Percentiles rank a stretch among this genome's conserved stretches.
Conservation (phyloP, 2,329 filamentous ascomycete species). For the Paracoccidioides brasiliensis region DNA sequence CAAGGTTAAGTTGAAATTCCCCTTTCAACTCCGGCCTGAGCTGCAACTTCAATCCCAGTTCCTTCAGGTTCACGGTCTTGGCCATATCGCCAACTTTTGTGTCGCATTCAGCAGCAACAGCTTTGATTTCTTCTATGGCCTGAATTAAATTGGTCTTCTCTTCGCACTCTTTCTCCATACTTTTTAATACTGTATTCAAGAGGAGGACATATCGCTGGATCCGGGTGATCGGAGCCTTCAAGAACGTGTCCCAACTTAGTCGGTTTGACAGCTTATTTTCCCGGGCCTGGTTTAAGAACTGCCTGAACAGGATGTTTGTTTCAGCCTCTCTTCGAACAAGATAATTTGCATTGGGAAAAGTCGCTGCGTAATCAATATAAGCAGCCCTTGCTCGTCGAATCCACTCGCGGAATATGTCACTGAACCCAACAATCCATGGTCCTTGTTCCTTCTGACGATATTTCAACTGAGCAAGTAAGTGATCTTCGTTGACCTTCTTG, state of each 20-base stretch:
- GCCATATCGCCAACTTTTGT: slow-evolving; percentile 82
- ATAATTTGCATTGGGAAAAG: slow-evolving; percentile 72
- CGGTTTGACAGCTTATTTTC: slow-evolving; percentile 68
- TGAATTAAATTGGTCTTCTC: slow-evolving; percentile 74
- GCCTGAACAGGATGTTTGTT: slow-evolving; percentile 70
- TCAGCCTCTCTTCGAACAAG: slow-evolving; percentile 73
- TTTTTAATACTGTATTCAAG: slow-evolving; percentile 68
- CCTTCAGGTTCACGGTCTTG: slow-evolving; percentile 78
- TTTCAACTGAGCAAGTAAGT: slow-evolving; percentile 83
- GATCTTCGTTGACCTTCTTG: slow-evolving; percentile 82
- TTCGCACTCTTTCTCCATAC: slow-evolving; percentile 70
- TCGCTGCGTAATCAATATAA: slow-evolving; percentile 84
- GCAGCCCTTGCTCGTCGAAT: slow-evolving; percentile 81
- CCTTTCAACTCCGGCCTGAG: slow-evolving; percentile 78
- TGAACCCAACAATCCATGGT: slow-evolving; percentile 86
- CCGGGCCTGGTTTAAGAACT: slow-evolving; percentile 70
- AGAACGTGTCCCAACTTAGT: slow-evolving; percentile 84
- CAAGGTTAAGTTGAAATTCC: slow-evolving; percentile 69
- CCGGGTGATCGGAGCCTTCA: slow-evolving; percentile 86
- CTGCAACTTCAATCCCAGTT: slow-evolving; percentile 70
- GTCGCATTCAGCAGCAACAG: slow-evolving; percentile 82
- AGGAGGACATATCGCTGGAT: slow-evolving; percentile 82
- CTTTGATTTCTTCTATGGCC: slow-evolving; percentile 83
- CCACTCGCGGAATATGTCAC: slow-evolving; percentile 96
- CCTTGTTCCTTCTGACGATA: slow-evolving; percentile 96